Percentiles rank a stretch among this genome's conserved stretches.
phyloP scores from a whole-genome alignment of 176 grass and related monocot genomes.

The Rhynchospora pubera region DNA sequence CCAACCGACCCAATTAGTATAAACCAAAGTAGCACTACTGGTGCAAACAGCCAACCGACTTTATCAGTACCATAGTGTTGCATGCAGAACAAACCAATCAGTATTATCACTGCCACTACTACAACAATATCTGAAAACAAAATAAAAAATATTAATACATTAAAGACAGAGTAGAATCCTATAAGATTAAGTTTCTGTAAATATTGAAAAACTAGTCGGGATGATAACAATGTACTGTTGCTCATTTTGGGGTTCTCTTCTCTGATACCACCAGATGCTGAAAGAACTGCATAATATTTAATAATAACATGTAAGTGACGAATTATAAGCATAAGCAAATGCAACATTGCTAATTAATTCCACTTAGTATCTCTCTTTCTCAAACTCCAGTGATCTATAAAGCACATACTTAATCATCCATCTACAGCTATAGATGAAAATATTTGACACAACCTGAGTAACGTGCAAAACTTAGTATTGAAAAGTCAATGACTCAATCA shows the following conservation, averaged over 20 bases:
- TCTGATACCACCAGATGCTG: slow-evolving; percentile 94
- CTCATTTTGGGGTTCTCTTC: slow-evolving; percentile 58
- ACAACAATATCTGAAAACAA: slow-evolving; percentile 69
- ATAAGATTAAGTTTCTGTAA: not conserved
- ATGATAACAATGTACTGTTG: slow-evolving; percentile 16
- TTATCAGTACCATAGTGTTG: slow-evolving; percentile 93
- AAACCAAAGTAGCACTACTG: slow-evolving; percentile 90
- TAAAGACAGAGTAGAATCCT: not conserved
- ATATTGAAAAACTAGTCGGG: not conserved
- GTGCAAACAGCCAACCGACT: slow-evolving; percentile 98
- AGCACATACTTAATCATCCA: not conserved
- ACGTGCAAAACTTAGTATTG: not conserved
- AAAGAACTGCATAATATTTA: slow-evolving; percentile 58
- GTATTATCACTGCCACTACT: slow-evolving; percentile 83
- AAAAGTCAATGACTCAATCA: not conserved
- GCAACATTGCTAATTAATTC: not conserved
- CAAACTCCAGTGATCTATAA: not conserved
- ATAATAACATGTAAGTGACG: not conserved
- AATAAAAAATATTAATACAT: slow-evolving; percentile 26
- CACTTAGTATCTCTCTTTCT: not conserved
- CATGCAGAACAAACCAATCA: slow-evolving; percentile 95
- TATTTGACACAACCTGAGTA: not conserved
- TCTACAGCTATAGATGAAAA: not conserved
- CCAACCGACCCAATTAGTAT: slow-evolving; percentile 80
- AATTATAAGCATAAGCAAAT: not conserved